A percentile compares a stretch with the other conserved stretches of the same genome.
phyloP scores from a whole-genome alignment of 768 basidiomycete genomes.

The Crepidotus variabilis region DNA sequence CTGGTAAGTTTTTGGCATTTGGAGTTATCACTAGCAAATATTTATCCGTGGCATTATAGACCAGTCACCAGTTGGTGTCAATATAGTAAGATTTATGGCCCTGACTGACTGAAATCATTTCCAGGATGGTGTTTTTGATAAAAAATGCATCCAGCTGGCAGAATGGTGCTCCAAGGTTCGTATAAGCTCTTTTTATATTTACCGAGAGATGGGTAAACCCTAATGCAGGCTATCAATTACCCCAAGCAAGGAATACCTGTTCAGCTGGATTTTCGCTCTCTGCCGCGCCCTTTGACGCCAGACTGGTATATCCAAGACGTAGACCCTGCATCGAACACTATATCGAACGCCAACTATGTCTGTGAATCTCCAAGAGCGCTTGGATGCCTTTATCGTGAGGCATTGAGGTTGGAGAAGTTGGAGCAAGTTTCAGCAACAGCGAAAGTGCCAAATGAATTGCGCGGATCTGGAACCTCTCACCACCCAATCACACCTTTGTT shows the following conservation, averaged over 20 bases:
- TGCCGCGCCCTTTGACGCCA: slow-evolving; percentile 49
- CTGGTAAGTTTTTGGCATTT: neutral
- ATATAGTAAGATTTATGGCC: neutral
- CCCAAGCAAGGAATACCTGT: slow-evolving; percentile 69
- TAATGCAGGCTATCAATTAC: slow-evolving; percentile 64
- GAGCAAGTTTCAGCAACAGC: neutral
- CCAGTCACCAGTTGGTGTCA: neutral
- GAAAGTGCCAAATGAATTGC: neutral
- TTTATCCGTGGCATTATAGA: neutral
- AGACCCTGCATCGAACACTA: slow-evolving; percentile 51
- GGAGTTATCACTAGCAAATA: neutral
- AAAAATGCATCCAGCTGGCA: neutral
- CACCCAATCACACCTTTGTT: neutral
- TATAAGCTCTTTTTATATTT: neutral
- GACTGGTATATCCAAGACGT: slow-evolving; percentile 66
- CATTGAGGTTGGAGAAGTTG: slow-evolving; percentile 32
- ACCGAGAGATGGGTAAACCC: too few relatives aligned
- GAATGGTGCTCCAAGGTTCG: neutral
- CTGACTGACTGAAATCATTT: neutral
- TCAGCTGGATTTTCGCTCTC: slow-evolving; percentile 31
- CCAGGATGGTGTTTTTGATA: neutral
- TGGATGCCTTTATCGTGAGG: slow-evolving; percentile 58
- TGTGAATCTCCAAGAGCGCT: slow-evolving; percentile 65
- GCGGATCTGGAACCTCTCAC: neutral
- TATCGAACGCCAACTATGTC: slow-evolving; percentile 50